Base-by-base conservation (phyloP, 2,329 filamentous ascomycete species). In the Ceratocystis colombiana region DNA sequence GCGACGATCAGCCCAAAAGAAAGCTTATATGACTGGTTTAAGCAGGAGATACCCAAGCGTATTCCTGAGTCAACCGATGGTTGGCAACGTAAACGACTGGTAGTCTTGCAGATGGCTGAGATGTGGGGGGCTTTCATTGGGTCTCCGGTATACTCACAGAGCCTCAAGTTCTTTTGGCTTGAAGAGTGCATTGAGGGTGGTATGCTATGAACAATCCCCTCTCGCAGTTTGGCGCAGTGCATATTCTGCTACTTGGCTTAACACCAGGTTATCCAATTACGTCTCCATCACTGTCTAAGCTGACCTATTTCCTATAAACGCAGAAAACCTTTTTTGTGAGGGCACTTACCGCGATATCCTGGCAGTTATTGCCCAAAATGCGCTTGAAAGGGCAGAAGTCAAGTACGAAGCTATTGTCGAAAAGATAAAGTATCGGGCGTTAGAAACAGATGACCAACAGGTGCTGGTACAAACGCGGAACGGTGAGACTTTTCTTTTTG, bases 111-210 rank as follows among this genome's bases (percentile, higher is more conserved):
- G 68, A 75, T 83, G 72, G 82, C 83, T 2, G 82, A 87, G 70
- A 79, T 84, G 71, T 90, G 88, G 86, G 88, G 88, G 1, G 82
- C 82, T 0, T 90, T 88, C 72, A 80, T 90, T 5, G 88, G 88
- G 15, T 86, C 81, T 67, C 80, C 84, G 0, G 77, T 88, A 7
- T 75, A 79, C 64, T 80, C 72, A 30, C 88, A 91, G 73, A 89
- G 86, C 70, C 76, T 90, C 41, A 88, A 86, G 75, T 90, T 84
- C 75, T 88, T 90, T 73, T 90, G 87, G 86, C 73, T 91, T 4
- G 88, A 91, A 72, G 87, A 90, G 74, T 89, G 86, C 70, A 85
- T 90, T 64, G 87, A 90, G 72, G 88, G 87, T 59, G 82, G 83
- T 83, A 72, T 70, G 77, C 12, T 12, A 50, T 44, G 44, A 20